Evolutionary conservation across 2,329 filamentous ascomycete genomes (phyloP).

Genomic region (Aspergillus ibericus): DNA sequence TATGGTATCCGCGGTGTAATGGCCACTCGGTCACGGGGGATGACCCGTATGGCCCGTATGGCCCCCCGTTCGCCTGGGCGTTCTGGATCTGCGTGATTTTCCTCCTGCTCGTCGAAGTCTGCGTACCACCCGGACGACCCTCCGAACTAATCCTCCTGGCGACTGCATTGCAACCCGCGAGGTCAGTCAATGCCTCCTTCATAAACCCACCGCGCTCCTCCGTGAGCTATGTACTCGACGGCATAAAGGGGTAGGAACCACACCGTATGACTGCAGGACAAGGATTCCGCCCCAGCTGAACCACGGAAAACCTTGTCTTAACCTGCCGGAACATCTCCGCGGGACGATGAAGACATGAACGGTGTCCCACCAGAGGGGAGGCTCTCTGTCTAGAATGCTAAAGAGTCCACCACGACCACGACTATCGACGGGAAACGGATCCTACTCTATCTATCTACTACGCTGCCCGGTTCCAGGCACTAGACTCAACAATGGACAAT

Average conservation of each 20-base stretch:
- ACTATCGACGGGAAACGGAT: not conserved
- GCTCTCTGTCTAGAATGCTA: not conserved
- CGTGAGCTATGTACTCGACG: too few species aligned
- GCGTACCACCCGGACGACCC: too few species aligned
- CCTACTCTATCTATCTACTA: not conserved
- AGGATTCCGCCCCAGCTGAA: constrained; percentile 8
- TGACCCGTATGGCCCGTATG: not conserved
- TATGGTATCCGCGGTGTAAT: not conserved
- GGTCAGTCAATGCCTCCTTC: not conserved
- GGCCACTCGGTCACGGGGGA: not conserved
- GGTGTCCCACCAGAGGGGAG: not conserved
- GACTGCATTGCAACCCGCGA: not conserved
- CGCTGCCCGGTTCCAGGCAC: not conserved
- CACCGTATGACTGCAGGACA: constrained; percentile 1
- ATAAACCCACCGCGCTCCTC: not conserved
- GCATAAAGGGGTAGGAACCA: too few species aligned
- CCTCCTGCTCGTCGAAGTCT: not conserved
- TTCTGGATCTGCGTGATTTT: not conserved
- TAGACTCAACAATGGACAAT: not conserved
- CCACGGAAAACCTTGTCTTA: constrained; percentile 1
- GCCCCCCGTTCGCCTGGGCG: not conserved
- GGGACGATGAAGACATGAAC: constrained; percentile 1
- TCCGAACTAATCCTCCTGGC: not conserved
- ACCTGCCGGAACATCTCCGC: constrained; percentile 9
- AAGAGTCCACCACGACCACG: not conserved